A percentile compares a stretch with the other conserved stretches of the same genome.
Conservation (phyloP, 208 protist genomes). For the Jaenimonas drosophilae region DNA sequence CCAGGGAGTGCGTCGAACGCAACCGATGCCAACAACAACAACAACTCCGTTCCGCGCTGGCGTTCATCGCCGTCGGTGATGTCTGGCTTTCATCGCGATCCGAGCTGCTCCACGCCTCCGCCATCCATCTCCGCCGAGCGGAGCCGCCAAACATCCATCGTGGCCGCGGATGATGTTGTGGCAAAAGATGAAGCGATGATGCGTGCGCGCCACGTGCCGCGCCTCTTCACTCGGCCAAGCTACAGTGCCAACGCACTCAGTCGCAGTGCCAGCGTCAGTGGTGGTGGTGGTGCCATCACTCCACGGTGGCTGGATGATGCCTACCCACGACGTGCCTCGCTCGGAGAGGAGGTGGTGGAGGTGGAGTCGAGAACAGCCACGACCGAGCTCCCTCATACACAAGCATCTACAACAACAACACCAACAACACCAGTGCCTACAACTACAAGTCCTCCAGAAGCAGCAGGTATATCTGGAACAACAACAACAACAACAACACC, state of each 20-base stretch:
- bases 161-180: not conserved
- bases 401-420: not conserved
- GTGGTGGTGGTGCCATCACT: not conserved
- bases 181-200: not conserved
- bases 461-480: not conserved
- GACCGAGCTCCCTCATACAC: not conserved
- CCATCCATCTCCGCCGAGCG: constrained; percentile 3
- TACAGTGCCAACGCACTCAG: not conserved
- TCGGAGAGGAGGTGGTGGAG: no score
- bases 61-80: no score
- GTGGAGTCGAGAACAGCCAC: no score
- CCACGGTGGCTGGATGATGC: no score
- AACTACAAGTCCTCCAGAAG: no score
- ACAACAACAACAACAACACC: not conserved
- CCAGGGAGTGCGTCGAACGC: no score
- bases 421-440: constrained; percentile 4
- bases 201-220: not conserved
- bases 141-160: not conserved
- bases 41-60: no score
- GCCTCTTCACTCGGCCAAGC: constrained; percentile 3
- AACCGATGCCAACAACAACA: no score
- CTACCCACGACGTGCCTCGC: no score
- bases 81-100: no score
- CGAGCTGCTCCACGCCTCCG: no score
- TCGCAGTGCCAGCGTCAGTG: not conserved